phyloP scores from a whole-genome alignment of 306 rosid species.

The Sphenostylis stenocarpa region DNA sequence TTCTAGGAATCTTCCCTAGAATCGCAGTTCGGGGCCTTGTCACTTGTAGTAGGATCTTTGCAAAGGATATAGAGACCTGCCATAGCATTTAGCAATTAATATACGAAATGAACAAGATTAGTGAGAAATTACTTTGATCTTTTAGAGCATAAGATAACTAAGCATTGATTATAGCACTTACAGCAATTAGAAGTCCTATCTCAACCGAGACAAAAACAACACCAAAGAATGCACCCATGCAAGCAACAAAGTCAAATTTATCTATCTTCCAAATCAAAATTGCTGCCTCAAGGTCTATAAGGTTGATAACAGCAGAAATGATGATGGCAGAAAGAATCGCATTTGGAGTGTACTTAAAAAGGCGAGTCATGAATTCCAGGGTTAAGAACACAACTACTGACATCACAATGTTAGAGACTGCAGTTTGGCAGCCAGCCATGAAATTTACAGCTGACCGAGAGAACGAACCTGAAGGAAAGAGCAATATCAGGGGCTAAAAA shows the following conservation, averaged over 20 bases:
- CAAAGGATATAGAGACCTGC: slow-evolving; percentile 90
- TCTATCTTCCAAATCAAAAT: slow-evolving; percentile 88
- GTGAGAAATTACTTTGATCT: slow-evolving; percentile 17
- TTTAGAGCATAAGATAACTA: slow-evolving; percentile 23
- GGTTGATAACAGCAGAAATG: slow-evolving; percentile 84
- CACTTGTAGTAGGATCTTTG: slow-evolving; percentile 90
- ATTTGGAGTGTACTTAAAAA: slow-evolving; percentile 91
- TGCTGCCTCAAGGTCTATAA: slow-evolving; percentile 82
- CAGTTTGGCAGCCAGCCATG: slow-evolving; percentile 93
- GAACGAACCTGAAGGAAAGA: slow-evolving; percentile 72
- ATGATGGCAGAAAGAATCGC: slow-evolving; percentile 91
- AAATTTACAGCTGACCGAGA: slow-evolving; percentile 93
- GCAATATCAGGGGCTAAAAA: slow-evolving; percentile 28
- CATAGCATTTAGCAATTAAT: slow-evolving; percentile 9
- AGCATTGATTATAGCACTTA: slow-evolving; percentile 38
- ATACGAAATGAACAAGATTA: slow-evolving; percentile 15
- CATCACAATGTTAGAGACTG: slow-evolving; percentile 91
- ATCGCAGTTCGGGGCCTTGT: slow-evolving; percentile 92
- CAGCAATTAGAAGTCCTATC: slow-evolving; percentile 90
- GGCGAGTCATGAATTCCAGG: slow-evolving; percentile 81
- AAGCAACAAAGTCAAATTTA: slow-evolving; percentile 87
- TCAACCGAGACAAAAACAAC: slow-evolving; percentile 78
- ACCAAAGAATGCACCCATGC: slow-evolving; percentile 97
- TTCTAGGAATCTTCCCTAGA: slow-evolving; percentile 82
- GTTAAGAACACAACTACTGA: slow-evolving; percentile 78